Conservation (phyloP, 2,329 filamentous ascomycete species). For the Cadophora luteo-olivacea region DNA sequence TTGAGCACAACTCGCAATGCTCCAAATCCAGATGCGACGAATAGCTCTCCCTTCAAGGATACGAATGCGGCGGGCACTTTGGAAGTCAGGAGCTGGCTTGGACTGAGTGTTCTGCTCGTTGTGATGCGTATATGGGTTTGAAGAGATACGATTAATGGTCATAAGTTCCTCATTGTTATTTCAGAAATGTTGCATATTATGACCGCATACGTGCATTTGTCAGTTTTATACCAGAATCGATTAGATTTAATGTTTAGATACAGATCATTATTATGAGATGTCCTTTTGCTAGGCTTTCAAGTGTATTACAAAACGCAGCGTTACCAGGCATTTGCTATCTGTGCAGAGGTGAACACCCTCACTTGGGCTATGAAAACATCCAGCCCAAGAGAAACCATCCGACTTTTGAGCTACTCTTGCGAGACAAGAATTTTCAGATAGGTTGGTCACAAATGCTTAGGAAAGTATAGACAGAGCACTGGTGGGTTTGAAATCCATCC, state of each 20-base stretch:
- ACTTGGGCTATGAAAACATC: no score
- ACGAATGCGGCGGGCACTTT: conserved; percentile 26
- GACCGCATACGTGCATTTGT: background rate
- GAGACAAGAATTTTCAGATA: no score
- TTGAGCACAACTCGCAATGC: conserved; percentile 27
- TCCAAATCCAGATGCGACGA: conserved; percentile 30
- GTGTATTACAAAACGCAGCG: no score
- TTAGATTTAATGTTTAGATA: background rate
- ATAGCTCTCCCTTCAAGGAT: conserved; percentile 42
- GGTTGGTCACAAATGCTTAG: no score
- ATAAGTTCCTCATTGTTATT: conserved; percentile 5
- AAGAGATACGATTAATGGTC: background rate
- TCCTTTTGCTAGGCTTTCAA: background rate
- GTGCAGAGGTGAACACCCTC: no score
- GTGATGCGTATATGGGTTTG: conserved; percentile 25
- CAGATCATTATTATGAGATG: background rate
- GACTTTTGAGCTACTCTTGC: no score
- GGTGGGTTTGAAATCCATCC: no score
- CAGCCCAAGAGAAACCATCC: no score
- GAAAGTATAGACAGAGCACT: no score
- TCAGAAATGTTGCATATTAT: background rate
- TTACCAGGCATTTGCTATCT: no score
- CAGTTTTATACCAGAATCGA: background rate
- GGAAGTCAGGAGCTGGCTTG: conserved; percentile 19
- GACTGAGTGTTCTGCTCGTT: conserved; percentile 22